Evolutionary conservation across 2,329 filamentous ascomycete species (phyloP).

Genomic region (Macroventuria anomochaeta): DNA sequence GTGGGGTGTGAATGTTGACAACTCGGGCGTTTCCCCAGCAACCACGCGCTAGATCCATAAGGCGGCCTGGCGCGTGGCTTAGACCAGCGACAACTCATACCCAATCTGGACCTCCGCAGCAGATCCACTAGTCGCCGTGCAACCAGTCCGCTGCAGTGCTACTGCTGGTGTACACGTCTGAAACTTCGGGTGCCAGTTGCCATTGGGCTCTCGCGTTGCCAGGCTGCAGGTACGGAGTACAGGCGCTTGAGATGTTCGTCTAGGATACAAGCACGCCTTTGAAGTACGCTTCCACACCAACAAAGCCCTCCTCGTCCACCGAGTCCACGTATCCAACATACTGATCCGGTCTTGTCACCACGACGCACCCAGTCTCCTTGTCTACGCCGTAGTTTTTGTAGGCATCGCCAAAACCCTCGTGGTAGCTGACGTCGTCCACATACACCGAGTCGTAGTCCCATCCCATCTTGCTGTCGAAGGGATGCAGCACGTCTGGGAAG

Average conservation of each 20-base stretch:
- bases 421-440: slow-evolving; percentile 55
- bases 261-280: slow-evolving; percentile 32
- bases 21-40: not conserved
- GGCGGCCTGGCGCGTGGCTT: slow-evolving; percentile 11
- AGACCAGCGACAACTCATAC: slow-evolving; percentile 9
- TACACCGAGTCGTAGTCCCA: slow-evolving; percentile 55
- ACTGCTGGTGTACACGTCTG: slow-evolving; percentile 2
- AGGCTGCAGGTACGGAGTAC: slow-evolving; percentile 10
- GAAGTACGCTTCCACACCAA: slow-evolving; percentile 43
- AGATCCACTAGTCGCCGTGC: slow-evolving; percentile 7
- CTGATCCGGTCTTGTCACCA: slow-evolving; percentile 71
- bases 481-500: slow-evolving; percentile 53
- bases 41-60: not conserved
- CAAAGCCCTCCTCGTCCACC: slow-evolving; percentile 40
- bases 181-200: slow-evolving; percentile 1
- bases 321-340: slow-evolving; percentile 62
- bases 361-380: slow-evolving; percentile 61
- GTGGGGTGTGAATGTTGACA: not conserved
- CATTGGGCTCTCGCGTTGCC: slow-evolving; percentile 11
- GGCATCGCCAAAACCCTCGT: slow-evolving; percentile 53
- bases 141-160: not conserved
- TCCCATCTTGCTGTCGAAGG: slow-evolving; percentile 48
- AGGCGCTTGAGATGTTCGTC: not conserved
- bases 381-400: slow-evolving; percentile 67
- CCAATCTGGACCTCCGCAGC: not conserved